Conservation (phyloP, 208 protist species). For the Leishmania major region DNA sequence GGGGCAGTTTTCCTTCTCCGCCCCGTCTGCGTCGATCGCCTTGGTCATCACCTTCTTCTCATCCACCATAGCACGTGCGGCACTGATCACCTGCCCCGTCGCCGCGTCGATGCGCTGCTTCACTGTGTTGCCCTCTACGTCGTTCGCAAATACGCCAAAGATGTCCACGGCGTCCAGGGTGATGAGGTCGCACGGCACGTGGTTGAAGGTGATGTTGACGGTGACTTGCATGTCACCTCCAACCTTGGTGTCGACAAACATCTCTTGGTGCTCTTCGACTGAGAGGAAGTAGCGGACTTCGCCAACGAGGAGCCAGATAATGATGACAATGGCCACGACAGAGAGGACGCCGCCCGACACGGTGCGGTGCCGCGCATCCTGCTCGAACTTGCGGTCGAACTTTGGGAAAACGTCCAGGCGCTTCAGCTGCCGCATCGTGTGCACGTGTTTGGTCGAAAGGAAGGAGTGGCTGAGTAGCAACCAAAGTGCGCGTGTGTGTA, state of each 20-base stretch:
- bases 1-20: conserved; percentile 69
- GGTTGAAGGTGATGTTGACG: conserved; percentile 79
- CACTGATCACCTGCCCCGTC: conserved; percentile 39
- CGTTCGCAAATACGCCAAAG: conserved; percentile 54
- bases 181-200: conserved; percentile 79
- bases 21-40: conserved; percentile 46
- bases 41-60: conserved; percentile 46
- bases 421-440: conserved; percentile 41
- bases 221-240: conserved; percentile 64
- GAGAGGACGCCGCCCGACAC: conserved; percentile 58
- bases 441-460: neutral
- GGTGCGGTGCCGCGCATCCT: conserved; percentile 70
- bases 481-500: neutral
- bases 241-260: conserved; percentile 74
- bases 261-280: conserved; percentile 60
- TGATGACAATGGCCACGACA: conserved; percentile 46
- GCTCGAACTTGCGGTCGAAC: conserved; percentile 84
- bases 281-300: conserved; percentile 75
- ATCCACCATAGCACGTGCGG: conserved; percentile 41
- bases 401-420: conserved; percentile 90
- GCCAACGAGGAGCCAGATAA: conserved; percentile 59
- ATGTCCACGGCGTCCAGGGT: conserved; percentile 74
- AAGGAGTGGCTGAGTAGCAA: neutral
- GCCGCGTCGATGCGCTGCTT: conserved; percentile 62
- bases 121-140: conserved; percentile 36